Conservation (phyloP, 306 rosid species). For the Vigna mungo region DNA sequence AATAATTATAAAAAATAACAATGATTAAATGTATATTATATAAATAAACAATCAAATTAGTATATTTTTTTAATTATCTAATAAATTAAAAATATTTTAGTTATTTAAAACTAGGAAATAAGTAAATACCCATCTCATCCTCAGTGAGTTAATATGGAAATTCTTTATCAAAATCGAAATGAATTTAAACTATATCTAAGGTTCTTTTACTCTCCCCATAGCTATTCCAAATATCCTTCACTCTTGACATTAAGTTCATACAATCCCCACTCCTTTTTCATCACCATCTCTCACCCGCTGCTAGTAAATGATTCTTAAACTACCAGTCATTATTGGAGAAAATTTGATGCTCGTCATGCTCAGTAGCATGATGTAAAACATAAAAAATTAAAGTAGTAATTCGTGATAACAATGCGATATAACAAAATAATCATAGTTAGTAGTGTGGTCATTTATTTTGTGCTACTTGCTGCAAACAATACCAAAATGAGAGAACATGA, state of each 20-base stretch:
- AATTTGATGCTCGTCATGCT: slow-evolving; percentile 27
- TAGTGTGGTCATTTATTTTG: slow-evolving; percentile 45
- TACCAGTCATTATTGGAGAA: neutral
- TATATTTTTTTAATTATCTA: no score
- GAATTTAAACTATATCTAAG: no score
- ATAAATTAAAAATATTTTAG: no score
- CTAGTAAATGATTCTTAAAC: slow-evolving; percentile 13
- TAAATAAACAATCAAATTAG: no score
- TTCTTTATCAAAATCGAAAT: no score
- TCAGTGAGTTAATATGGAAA: no score
- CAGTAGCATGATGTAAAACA: slow-evolving; percentile 33
- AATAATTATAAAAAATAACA: no score
- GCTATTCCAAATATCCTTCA: neutral
- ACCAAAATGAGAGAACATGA: slow-evolving; percentile 40
- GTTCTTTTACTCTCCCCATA: no score
- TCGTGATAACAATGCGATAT: slow-evolving; percentile 25
- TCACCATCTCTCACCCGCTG: slow-evolving; percentile 23
- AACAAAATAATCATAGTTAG: slow-evolving; percentile 31
- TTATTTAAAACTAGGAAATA: no score
- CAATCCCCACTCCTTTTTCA: neutral
- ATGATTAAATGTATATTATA: no score
- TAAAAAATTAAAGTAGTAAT: slow-evolving; percentile 27
- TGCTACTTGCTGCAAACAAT: slow-evolving; percentile 39
- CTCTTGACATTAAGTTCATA: neutral
- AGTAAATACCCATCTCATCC: no score